phyloP scores from a whole-genome alignment of 805 yeast species.

The Ogataea trehaloabstinens region DNA sequence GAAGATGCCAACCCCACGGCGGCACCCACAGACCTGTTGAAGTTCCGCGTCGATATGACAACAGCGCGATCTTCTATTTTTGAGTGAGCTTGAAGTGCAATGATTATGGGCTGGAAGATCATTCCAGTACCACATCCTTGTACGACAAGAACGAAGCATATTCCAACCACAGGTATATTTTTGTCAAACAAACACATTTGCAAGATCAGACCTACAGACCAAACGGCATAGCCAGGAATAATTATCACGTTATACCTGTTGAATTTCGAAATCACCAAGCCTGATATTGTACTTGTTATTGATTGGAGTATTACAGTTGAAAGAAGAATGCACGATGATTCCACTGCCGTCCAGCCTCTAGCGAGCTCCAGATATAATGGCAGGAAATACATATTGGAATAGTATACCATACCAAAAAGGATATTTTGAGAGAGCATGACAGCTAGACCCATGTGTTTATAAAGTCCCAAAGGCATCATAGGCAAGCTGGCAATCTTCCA shows the following conservation, averaged over 20 bases:
- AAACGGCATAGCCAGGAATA: slow-evolving; percentile 38
- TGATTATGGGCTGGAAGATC: slow-evolving; percentile 54
- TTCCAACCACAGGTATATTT: slow-evolving; percentile 32
- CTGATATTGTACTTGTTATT: slow-evolving; percentile 40
- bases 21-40: slow-evolving; percentile 59
- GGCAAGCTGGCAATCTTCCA: slow-evolving; percentile 48
- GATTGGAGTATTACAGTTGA: slow-evolving; percentile 47
- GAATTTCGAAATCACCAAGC: slow-evolving; percentile 41
- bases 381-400: slow-evolving; percentile 44
- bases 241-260: slow-evolving; percentile 45
- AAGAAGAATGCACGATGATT: slow-evolving; percentile 40
- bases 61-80: slow-evolving; percentile 54
- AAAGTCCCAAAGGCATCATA: slow-evolving; percentile 50
- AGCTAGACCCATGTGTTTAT: slow-evolving; percentile 36
- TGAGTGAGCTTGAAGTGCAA: slow-evolving; percentile 55
- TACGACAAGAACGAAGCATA: slow-evolving; percentile 35
- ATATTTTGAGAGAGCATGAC: slow-evolving; percentile 38
- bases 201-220: slow-evolving; percentile 42
- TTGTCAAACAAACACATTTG: slow-evolving; percentile 34
- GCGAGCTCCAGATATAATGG: slow-evolving; percentile 51
- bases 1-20: slow-evolving; percentile 53
- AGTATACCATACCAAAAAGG: slow-evolving; percentile 49
- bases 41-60: slow-evolving; percentile 55
- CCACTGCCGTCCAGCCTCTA: slow-evolving; percentile 37
- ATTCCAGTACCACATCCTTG: slow-evolving; percentile 46